Evolutionary conservation across 352 stramenopile genomes (phyloP).

Genomic region (Globisporangium mamillatum): DNA sequence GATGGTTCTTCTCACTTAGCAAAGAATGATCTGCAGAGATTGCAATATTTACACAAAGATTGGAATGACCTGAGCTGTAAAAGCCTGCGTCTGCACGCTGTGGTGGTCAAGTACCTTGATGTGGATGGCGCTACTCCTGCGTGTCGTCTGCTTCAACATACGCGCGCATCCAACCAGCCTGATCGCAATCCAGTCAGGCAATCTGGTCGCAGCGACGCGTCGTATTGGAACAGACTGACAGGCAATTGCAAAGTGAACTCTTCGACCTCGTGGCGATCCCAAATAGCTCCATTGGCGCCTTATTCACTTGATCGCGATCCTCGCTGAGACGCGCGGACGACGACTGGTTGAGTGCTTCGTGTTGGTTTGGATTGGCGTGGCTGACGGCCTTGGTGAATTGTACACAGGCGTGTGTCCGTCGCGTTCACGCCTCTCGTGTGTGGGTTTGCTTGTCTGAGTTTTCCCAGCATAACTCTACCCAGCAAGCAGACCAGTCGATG

Average conservation of each 20-base stretch:
- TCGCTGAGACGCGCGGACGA: neutral
- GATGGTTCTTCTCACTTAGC: no score
- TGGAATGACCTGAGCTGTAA: neutral
- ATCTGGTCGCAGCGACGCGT: neutral
- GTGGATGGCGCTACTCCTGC: neutral
- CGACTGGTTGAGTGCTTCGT: neutral
- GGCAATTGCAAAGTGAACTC: neutral
- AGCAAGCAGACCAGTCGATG: neutral
- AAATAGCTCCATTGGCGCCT: neutral
- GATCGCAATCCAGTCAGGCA: neutral
- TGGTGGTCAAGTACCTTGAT: neutral
- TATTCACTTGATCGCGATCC: slow-evolving; percentile 5
- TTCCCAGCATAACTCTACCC: no score
- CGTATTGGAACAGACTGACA: neutral
- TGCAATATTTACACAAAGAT: neutral
- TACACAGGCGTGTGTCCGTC: neutral
- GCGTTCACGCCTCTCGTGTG: neutral
- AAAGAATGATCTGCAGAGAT: no score
- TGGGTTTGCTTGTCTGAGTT: neutral
- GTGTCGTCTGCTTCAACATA: neutral
- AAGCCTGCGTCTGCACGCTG: neutral
- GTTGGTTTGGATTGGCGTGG: neutral
- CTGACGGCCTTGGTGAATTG: neutral
- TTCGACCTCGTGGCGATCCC: slow-evolving; percentile 1
- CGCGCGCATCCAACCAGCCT: neutral